phyloP scores from a whole-genome alignment of 176 grass and related monocot genomes.

The Neostapfia colusana region DNA sequence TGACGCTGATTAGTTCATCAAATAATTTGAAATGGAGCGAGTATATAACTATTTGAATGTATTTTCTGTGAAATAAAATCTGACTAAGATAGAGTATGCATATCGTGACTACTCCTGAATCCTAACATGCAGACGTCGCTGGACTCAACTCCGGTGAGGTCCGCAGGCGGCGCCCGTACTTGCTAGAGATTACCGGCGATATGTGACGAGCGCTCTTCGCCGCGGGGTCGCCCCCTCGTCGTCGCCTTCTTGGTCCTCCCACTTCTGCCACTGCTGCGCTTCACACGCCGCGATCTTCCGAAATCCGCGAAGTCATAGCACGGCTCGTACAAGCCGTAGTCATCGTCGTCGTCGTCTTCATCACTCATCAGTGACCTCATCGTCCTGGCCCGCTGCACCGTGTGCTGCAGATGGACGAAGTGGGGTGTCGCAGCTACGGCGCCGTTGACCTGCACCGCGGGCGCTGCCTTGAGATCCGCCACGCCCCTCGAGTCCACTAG shows the following conservation, averaged over 20 bases:
- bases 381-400: too few relatives aligned
- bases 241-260: slow-evolving; percentile 16
- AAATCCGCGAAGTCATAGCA: slow-evolving; percentile 12
- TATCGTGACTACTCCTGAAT: too few relatives aligned
- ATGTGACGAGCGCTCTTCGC: not conserved
- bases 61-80: too few relatives aligned
- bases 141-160: not conserved
- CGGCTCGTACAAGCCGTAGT: not conserved
- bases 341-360: not conserved
- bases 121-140: too few relatives aligned
- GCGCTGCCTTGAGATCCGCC: too few relatives aligned
- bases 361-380: not conserved
- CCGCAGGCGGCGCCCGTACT: not conserved
- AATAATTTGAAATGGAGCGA: too few relatives aligned
- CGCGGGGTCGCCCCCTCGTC: not conserved
- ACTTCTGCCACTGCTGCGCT: slow-evolving; percentile 24
- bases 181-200: not conserved
- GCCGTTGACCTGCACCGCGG: not conserved
- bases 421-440: too few relatives aligned
- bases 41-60: too few relatives aligned
- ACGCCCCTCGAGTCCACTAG: not conserved
- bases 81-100: too few relatives aligned
- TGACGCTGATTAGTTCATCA: too few relatives aligned
- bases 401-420: too few relatives aligned
- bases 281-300: slow-evolving; percentile 2